Base-by-base conservation (phyloP, 768 basidiomycete species). In the Lactifluus hygrophoroides region DNA sequence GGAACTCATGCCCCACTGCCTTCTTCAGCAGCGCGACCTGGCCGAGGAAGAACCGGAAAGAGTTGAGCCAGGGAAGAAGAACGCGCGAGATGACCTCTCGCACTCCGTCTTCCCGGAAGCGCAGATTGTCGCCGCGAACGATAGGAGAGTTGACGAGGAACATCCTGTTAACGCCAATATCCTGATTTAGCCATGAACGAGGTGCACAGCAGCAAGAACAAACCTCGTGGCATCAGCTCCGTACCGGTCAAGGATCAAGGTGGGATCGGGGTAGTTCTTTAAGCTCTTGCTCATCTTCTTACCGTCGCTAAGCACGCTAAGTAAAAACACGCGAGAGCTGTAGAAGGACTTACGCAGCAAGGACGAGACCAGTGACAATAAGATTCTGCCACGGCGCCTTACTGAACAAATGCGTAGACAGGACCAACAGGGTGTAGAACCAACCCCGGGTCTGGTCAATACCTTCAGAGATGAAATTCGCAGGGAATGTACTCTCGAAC, bases 251-350 rank as follows among this genome's bases (percentile, higher is more conserved):
- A 99, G 85, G 70, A 98, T 81, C 51, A 93, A 64, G 70, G 84
- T 92, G 8, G 96, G 96, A 70, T 99, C 96, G 25, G 96, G 94
- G 71, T 94, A 99, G 73, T 99, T 99, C 71, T 85, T 85, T 58
- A 94, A 74, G 72, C 90, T 94, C 75, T 99, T 99, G 74, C 90
- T 94, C 96, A 99, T 99, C 77, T 99, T 99, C 79, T 94, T 96
- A 54, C 96, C 96, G 66, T 99, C 94, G 2, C 90, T 93, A 57
- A 13, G 59, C 28, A 25, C 21, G 13, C 14, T 59, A 40, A 46
- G 25, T 44, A 3, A 57, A 27, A 25, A 13, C 28, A 13, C 30
- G 40, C 13, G n/a, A n/a, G 23, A 13, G 35, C 27, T 19, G 21
- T 10, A 6, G 35, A 28, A 13, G 6, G 42, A 79, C 89, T 70